Conservation (phyloP, 768 basidiomycete species). For the Collybia mongolica region DNA sequence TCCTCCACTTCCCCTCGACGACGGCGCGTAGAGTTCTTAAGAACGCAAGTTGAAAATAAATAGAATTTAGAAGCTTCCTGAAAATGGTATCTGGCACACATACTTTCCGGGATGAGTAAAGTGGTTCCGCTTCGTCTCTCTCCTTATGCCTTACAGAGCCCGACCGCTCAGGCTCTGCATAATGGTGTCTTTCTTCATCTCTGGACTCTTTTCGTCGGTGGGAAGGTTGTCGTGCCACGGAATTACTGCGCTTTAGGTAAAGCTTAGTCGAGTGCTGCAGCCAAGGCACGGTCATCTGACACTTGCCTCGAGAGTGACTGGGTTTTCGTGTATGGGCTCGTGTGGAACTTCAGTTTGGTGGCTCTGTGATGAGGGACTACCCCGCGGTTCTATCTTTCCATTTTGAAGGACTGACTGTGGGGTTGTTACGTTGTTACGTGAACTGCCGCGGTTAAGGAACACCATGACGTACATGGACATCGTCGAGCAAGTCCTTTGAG, state of each 20-base stretch:
- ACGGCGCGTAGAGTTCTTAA: constrained; percentile 6
- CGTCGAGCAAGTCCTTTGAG: constrained; percentile 12
- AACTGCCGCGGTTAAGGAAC: not conserved
- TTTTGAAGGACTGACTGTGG: not conserved
- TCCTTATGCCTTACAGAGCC: not conserved
- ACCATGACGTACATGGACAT: constrained; percentile 14
- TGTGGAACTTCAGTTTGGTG: not conserved
- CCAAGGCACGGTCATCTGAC: not conserved
- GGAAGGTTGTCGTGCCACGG: constrained; percentile 5
- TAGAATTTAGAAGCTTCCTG: not conserved
- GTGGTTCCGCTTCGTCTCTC: not conserved
- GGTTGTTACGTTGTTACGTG: not conserved
- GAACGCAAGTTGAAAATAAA: not conserved
- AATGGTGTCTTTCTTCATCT: constrained; percentile 7
- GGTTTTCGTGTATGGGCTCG: constrained; percentile 1
- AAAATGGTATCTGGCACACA: not conserved
- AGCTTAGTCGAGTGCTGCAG: not conserved
- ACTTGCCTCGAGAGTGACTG: constrained; percentile 6
- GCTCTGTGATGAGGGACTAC: constrained; percentile 1
- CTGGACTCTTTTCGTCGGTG: constrained; percentile 11
- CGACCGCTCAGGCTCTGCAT: constrained; percentile 4
- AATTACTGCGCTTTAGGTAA: constrained; percentile 1
- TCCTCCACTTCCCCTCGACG: constrained; percentile 7
- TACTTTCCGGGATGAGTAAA: constrained; percentile 12
- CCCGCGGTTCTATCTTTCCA: constrained; percentile 1